Base-by-base conservation (phyloP, 176 grass and related monocot species). In the Calamus simplicifolius region DNA sequence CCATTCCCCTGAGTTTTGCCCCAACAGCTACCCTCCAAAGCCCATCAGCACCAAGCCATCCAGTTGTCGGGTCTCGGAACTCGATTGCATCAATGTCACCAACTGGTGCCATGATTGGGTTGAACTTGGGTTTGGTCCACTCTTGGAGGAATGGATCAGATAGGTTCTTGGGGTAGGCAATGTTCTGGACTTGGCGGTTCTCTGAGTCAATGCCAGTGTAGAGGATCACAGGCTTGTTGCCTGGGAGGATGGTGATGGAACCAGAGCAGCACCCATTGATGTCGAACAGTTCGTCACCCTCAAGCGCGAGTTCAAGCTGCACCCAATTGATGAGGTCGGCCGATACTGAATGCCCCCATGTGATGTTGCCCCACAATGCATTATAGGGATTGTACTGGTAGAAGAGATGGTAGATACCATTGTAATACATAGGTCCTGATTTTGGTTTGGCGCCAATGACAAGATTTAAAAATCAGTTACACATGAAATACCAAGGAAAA, bases 351-450 rank as follows among this genome's bases (percentile, higher is more conserved):
- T 96, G 92, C 0, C 29, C 92, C 92, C 92, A 90, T 23, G 79
- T 56, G 68, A 85, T 90, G 75, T 96, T 60, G 4, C 92, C 92
- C 86, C 83, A 85, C 5, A 77, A 0, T 0, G 86, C 61, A 6
- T 77, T 80, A 0, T 87, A 72, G 17, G 86, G 86, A 51, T 96
- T 96, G 29, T 87, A 96, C 64, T 96, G 92, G 77, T 96, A 96
- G 69, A 96, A 90, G n/a, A 85, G 72, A n/a, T 96, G 91, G 59
- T 96, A 96, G 52, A 90, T 59, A 26, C 91, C 91, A 23, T 87
- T 96, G 86, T 85, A 90, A 72, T 88, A 96, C 86, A 96, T 82
- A 14, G 91, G 91, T 35, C 91, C 91, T 96, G 79, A n/a, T 68
- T 35, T 69, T 6, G 35, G 2, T 6, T 38, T 38, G 35, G 35